A percentile compares a stretch with the other conserved stretches of the same genome.
These are phyloP conservation scores for Sclerotinia subarctica DNA, from an alignment of 2,329 filamentous ascomycete genomes.

Conservation along the genomic window DNA sequence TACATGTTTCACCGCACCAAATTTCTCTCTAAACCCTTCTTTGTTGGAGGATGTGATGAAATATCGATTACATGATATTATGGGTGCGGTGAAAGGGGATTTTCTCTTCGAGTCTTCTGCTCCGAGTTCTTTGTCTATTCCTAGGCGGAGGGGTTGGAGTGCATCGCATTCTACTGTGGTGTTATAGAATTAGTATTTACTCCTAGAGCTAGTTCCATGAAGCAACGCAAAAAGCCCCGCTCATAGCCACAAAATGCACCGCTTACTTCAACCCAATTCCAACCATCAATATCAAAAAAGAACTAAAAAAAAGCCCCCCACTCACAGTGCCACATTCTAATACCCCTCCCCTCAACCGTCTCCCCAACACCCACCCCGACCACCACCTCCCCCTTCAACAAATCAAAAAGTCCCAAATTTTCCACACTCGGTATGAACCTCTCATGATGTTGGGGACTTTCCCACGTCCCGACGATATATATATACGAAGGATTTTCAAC, in stretches of 20 bases:
- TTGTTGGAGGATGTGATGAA: conserved; percentile 23
- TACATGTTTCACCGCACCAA: conserved; percentile 16
- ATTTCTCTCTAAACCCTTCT: conserved; percentile 20
- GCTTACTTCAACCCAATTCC: too few species aligned
- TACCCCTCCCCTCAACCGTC: conserved; percentile 36
- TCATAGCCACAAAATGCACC: neutral
- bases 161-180: neutral
- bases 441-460: conserved; percentile 43
- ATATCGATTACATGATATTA: conserved; percentile 24
- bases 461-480: conserved; percentile 48
- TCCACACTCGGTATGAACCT: conserved; percentile 44
- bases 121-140: neutral
- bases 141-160: neutral
- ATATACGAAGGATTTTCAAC: conserved; percentile 44
- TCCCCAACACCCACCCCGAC: conserved; percentile 27
- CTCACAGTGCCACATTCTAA: conserved; percentile 44
- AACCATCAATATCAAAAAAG: neutral
- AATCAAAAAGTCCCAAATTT: conserved; percentile 43
- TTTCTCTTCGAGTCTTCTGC: conserved; percentile 7
- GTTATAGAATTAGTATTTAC: neutral
- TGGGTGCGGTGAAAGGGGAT: conserved; percentile 21
- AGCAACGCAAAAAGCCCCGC: neutral
- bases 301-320: conserved; percentile 28
- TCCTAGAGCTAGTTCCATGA: too few species aligned
- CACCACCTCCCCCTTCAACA: conserved; percentile 37